Evolutionary conservation across 306 rosid genomes (phyloP).

Genomic region (Neltuma alba): DNA sequence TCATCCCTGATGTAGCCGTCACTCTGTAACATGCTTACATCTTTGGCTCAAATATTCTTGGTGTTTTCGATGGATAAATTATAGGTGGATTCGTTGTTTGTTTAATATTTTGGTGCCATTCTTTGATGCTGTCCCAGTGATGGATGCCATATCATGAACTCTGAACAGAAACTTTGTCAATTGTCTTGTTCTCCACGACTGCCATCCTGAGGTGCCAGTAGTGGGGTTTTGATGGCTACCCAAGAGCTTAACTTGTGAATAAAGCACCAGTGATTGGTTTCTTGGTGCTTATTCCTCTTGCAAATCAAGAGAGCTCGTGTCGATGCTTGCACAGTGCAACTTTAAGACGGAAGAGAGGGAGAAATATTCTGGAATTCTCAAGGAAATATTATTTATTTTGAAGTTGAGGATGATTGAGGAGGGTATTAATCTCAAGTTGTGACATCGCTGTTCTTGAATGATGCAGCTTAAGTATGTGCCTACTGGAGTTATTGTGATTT

Average conservation of each 20-base stretch:
- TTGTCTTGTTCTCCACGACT: conserved; percentile 18
- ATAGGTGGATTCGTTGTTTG: conserved; percentile 24
- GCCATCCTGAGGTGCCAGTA: conserved; percentile 28
- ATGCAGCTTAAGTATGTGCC: neutral
- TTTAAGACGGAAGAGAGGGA: conserved; percentile 2
- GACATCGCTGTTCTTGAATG: neutral
- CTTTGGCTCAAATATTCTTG: neutral
- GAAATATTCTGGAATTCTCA: neutral
- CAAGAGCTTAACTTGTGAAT: conserved; percentile 22
- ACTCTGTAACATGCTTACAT: neutral
- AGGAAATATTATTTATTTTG: neutral
- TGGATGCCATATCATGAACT: conserved; percentile 24
- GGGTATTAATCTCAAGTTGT: conserved; percentile 22
- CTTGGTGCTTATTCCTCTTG: conserved; percentile 1
- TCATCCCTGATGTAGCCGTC: conserved; percentile 24
- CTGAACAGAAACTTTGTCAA: conserved; percentile 9
- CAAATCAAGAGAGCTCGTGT: conserved; percentile 7
- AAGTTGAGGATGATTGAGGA: conserved; percentile 15
- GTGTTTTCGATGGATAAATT: conserved; percentile 22
- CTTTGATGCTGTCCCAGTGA: conserved; percentile 27
- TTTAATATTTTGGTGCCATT: conserved; percentile 3
- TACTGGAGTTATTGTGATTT: neutral
- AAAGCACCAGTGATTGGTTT: conserved; percentile 3
- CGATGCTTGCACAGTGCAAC: neutral
- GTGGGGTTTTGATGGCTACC: conserved; percentile 29